A percentile compares a stretch with the other conserved stretches of the same genome.
Conservation (phyloP, 2,329 filamentous ascomycete genomes). For the Penicillium thymicola region DNA sequence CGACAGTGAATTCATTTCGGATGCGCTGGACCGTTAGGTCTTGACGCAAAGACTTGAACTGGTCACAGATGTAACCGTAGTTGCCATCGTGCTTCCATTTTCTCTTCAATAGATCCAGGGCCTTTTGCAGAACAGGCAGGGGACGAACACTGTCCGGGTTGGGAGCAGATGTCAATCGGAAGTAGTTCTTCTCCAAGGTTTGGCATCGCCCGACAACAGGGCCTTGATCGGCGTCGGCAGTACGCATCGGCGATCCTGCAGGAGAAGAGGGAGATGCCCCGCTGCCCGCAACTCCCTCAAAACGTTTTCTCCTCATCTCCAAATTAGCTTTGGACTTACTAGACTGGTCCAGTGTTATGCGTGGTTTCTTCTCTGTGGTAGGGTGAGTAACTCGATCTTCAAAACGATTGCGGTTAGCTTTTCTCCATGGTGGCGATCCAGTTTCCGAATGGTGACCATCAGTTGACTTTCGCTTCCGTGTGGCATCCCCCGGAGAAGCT, state of each 20-base stretch:
- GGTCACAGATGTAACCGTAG: slow-evolving; percentile 96
- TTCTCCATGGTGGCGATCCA: slow-evolving; percentile 68
- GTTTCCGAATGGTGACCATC: slow-evolving; percentile 56
- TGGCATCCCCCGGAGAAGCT: slow-evolving; percentile 30
- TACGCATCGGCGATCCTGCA: slow-evolving; percentile 48
- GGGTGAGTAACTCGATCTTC: slow-evolving; percentile 73
- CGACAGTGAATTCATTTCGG: slow-evolving; percentile 93
- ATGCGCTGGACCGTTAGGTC: slow-evolving; percentile 97
- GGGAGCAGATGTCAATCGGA: slow-evolving; percentile 86
- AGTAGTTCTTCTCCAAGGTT: slow-evolving; percentile 86
- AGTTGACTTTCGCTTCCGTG: slow-evolving; percentile 80
- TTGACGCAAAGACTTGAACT: slow-evolving; percentile 98
- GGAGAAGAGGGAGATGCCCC: slow-evolving; percentile 40
- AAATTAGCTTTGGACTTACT: slow-evolving; percentile 89
- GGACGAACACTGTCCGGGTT: slow-evolving; percentile 87
- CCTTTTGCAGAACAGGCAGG: slow-evolving; percentile 72
- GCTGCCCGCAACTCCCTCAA: slow-evolving; percentile 56
- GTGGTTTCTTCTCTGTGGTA: slow-evolving; percentile 50
- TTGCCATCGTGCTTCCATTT: slow-evolving; percentile 94
- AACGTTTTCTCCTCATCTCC: slow-evolving; percentile 86
- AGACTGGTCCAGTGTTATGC: slow-evolving; percentile 52
- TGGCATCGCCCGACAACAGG: slow-evolving; percentile 85
- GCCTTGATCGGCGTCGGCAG: slow-evolving; percentile 47
- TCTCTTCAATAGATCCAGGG: slow-evolving; percentile 82
- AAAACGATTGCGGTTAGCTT: slow-evolving; percentile 62